Evolutionary conservation across 1,284 basidiomycete species (phyloP), one percentile per base, ranked within the genome.

Genomic region (Ganoderma sinense): DNA sequence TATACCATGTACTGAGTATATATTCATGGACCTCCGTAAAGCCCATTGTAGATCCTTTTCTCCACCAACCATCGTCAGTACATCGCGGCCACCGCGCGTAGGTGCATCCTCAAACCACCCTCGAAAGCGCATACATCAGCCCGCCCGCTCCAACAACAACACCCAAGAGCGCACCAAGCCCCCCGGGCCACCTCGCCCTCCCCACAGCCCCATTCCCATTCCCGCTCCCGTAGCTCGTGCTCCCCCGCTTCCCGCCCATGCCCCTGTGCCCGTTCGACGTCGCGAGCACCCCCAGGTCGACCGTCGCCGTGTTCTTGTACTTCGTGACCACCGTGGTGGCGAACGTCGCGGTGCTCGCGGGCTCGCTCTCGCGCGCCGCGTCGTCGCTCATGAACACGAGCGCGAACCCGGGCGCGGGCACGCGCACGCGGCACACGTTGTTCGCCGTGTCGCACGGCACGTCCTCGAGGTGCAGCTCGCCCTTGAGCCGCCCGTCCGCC

Each of bases 371-470:
- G 1, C 76, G 73, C 67, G 86, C 73, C 2, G 86, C 84, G 8
- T 78, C 78, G 45, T 85, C 80, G n/a, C 81, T 84, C 62, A 95
- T 82, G 84, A 92, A 94, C 29, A 95, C 91, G 64, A 95, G 82
- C 5, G 91, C 93, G 66, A 89, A 87, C 14, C 87, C 87, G 0
- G 94, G 93, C 1, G 92, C 92, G n/a, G 87, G 87, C 29, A 95
- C 89, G 1, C 82, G 83, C 66, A 95, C 82, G 8, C 78, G 72
- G 80, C 94, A 95, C 0, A 82, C 80, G 66, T 88, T 87, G 67
- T 83, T 79, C 6, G 78, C 72, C 33, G 80, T 77, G 73, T 85
- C 81, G 80, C 93, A 94, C 4, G 78, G 69, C 31, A 92, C 84
- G 0, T 85, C 87, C 65, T 84, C 79, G 6, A 92, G 85, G 51